A percentile compares a stretch with the other conserved stretches of the same genome.
Evolutionary conservation across 495 filamentous ascomycete genomes (phyloP).

Genomic region (Tetracladium marchalianum): DNA sequence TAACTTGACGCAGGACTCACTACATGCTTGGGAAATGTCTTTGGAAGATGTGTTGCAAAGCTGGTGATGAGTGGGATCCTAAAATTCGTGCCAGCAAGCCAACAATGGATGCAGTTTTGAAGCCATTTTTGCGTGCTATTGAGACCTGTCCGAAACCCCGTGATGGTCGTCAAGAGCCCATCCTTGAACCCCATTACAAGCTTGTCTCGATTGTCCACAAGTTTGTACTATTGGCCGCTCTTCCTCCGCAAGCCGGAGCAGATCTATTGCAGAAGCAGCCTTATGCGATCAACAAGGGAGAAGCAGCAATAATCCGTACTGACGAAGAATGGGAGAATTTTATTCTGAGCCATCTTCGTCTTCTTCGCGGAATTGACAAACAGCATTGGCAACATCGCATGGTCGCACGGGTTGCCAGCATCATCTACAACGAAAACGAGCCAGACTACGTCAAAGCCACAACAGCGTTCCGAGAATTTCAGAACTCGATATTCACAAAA

Average conservation of each 20-base stretch:
- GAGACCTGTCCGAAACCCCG: constrained; percentile 70
- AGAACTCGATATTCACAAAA: constrained; percentile 86
- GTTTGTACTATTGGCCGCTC: constrained; percentile 44
- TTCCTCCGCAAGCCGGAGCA: constrained; percentile 19
- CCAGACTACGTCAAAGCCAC: constrained; percentile 27
- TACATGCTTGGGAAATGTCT: constrained; percentile 92
- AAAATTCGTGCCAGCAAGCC: constrained; percentile 32
- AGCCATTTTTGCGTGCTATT: constrained; percentile 65
- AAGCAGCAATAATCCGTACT: constrained; percentile 30
- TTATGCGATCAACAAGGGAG: constrained; percentile 13
- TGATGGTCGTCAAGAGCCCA: constrained; percentile 68
- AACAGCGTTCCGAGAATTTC: constrained; percentile 65
- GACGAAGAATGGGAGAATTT: constrained; percentile 64
- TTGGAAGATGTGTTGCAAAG: constrained; percentile 81
- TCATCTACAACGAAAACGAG: constrained; percentile 51
- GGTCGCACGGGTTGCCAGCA: constrained; percentile 64
- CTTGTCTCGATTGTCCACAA: constrained; percentile 82
- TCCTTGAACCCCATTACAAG: constrained; percentile 95
- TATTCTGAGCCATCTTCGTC: constrained; percentile 59
- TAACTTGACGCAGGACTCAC: constrained; percentile 46
- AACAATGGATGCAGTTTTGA: constrained; percentile 49
- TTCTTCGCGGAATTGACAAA: constrained; percentile 78
- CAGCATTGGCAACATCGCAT: constrained; percentile 97
- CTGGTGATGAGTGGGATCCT: constrained; percentile 39
- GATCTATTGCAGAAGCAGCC: constrained; percentile 19